Conservation (phyloP, 129 eudicot species). For the Apium graveolens region DNA sequence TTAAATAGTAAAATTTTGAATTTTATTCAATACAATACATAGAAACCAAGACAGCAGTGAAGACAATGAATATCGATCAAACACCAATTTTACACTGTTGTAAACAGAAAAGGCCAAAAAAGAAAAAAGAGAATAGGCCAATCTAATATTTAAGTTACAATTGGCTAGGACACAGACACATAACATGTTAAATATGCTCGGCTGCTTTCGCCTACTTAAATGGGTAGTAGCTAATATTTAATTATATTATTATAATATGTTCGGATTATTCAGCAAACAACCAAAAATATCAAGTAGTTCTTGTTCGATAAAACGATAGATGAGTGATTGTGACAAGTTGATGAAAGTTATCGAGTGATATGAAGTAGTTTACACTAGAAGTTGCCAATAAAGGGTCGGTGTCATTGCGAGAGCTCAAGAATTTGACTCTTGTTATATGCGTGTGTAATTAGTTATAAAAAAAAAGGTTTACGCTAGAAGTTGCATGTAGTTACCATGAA, state of each 20-base stretch:
- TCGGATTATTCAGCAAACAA: neutral
- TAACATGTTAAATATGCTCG: constrained; percentile 5
- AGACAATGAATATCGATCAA: neutral
- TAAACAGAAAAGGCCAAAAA: neutral
- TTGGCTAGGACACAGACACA: neutral
- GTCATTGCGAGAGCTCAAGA: too few relatives aligned
- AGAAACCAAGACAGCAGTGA: neutral
- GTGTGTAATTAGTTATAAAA: too few relatives aligned
- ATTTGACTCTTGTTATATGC: too few relatives aligned
- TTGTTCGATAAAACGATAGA: neutral
- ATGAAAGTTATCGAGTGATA: neutral
- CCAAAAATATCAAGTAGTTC: neutral
- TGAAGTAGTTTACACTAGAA: neutral
- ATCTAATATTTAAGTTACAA: neutral
- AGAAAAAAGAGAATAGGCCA: neutral
- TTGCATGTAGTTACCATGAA: constrained; percentile 42
- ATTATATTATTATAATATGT: too few relatives aligned
- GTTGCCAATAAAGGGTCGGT: too few relatives aligned
- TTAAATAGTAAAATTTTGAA: neutral
- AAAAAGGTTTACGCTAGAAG: neutral
- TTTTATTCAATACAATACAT: neutral
- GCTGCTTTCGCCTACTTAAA: neutral
- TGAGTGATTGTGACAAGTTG: neutral
- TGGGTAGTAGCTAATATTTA: neutral
- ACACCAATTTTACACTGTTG: neutral